These are phyloP conservation scores for Ophiostoma sp. DNA, from an alignment of 2,329 filamentous ascomycete species.

Conservation along the genomic window DNA sequence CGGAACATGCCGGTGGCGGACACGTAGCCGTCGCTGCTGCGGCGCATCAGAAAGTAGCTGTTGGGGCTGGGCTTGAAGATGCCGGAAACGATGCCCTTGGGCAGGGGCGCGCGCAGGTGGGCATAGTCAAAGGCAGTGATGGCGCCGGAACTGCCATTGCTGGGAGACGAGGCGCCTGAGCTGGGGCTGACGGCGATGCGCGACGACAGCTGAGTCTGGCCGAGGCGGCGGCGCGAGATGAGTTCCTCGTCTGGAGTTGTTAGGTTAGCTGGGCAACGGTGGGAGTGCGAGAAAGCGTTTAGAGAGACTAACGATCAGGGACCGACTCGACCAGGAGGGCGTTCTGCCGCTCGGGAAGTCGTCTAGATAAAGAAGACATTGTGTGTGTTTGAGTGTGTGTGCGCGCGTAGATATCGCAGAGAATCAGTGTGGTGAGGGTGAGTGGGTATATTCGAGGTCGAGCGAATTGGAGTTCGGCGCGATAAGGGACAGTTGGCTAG, in stretches of 20 bases:
- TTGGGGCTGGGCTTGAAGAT: slow-evolving; percentile 87
- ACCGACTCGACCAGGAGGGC: slow-evolving; percentile 49
- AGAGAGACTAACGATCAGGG: slow-evolving; percentile 42
- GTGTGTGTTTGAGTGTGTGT: slow-evolving; percentile 6
- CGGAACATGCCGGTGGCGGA: slow-evolving; percentile 92
- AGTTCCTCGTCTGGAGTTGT: slow-evolving; percentile 59
- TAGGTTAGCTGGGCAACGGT: background rate
- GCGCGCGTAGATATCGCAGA: background rate
- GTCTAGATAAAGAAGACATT: slow-evolving; percentile 28
- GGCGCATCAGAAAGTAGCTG: slow-evolving; percentile 95
- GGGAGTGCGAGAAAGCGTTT: background rate
- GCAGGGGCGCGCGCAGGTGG: slow-evolving; percentile 85
- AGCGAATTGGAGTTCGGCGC: slow-evolving; percentile 12
- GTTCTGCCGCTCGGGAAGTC: slow-evolving; percentile 46
- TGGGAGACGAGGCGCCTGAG: slow-evolving; percentile 50
- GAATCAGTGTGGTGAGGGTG: background rate
- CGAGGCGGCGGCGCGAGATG: slow-evolving; percentile 77
- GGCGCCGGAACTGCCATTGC: slow-evolving; percentile 62
- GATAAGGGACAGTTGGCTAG: slow-evolving; percentile 17
- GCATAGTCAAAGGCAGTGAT: slow-evolving; percentile 92
- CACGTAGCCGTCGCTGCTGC: slow-evolving; percentile 76
- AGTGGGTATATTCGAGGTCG: background rate
- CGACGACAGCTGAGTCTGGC: slow-evolving; percentile 83
- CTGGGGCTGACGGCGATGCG: slow-evolving; percentile 48
- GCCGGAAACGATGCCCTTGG: slow-evolving; percentile 84